These are phyloP conservation scores for Cytospora leucostoma DNA, from an alignment of 2,329 filamentous ascomycete species.

Conservation along the genomic window DNA sequence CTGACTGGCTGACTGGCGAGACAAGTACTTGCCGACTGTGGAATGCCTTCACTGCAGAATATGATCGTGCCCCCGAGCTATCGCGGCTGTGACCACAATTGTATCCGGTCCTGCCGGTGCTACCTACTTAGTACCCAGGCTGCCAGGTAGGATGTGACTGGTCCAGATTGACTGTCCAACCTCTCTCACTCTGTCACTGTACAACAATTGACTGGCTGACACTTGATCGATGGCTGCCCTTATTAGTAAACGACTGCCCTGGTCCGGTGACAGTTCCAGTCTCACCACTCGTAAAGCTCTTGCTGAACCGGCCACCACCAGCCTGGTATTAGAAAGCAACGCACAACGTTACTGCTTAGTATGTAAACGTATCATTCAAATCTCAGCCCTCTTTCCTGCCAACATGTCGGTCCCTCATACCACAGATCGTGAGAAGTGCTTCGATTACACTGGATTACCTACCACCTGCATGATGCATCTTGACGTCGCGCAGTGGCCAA, in stretches of 20 bases:
- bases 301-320: too few relatives aligned
- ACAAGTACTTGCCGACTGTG: too few relatives aligned
- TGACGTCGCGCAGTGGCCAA: conserved; percentile 11
- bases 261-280: too few relatives aligned
- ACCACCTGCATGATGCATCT: conserved; percentile 2
- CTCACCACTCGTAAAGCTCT: too few relatives aligned
- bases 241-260: too few relatives aligned
- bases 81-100: not conserved
- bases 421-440: not conserved
- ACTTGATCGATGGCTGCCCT: too few relatives aligned
- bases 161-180: too few relatives aligned
- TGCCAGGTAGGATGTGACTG: not conserved
- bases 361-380: not conserved
- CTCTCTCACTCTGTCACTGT: too few relatives aligned
- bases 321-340: not conserved
- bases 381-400: not conserved
- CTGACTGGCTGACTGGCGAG: not conserved
- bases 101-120: not conserved
- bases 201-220: too few relatives aligned
- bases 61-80: not conserved
- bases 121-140: not conserved
- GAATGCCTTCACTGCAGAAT: not conserved
- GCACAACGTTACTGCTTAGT: too few relatives aligned
- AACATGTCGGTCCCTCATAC: not conserved
- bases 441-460: not conserved